Evolutionary conservation across 345 rosid species (phyloP).

Genomic region (Eucalyptus tenuipes): DNA sequence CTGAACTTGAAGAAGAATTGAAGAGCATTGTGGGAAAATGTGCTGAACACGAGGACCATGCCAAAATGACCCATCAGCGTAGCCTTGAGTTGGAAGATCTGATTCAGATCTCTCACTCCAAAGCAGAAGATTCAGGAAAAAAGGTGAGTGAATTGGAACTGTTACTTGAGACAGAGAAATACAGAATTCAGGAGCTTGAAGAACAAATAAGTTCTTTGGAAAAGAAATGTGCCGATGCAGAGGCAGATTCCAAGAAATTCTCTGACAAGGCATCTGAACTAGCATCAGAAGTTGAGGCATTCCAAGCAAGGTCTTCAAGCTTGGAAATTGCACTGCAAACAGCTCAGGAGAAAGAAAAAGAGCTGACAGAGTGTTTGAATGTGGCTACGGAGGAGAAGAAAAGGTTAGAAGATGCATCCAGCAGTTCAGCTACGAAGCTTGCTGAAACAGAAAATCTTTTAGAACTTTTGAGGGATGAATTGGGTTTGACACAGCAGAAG

Average conservation of each 20-base stretch:
- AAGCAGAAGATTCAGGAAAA: constrained; percentile 59
- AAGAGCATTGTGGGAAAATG: constrained; percentile 37
- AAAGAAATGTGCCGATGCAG: constrained; percentile 56
- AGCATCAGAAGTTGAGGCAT: constrained; percentile 61
- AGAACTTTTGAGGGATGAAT: constrained; percentile 57
- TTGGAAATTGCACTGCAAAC: constrained; percentile 58
- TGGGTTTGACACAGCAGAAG: constrained; percentile 48
- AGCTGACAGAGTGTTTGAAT: constrained; percentile 40
- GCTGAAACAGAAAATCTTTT: constrained; percentile 62
- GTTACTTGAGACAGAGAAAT: constrained; percentile 85
- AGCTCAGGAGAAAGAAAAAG: constrained; percentile 55
- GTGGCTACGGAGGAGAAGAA: constrained; percentile 55
- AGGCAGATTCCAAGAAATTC: constrained; percentile 45
- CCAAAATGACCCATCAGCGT: constrained; percentile 47
- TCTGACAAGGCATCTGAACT: constrained; percentile 46
- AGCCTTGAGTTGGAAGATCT: constrained; percentile 61
- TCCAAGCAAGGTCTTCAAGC: constrained; percentile 51
- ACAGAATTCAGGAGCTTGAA: constrained; percentile 86
- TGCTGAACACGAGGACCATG: constrained; percentile 59
- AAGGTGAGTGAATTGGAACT: constrained; percentile 68
- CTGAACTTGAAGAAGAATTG: constrained; percentile 55
- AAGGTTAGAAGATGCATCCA: constrained; percentile 45
- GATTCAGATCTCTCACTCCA: constrained; percentile 52
- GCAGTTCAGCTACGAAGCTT: constrained; percentile 32
- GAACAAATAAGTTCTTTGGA: constrained; percentile 58